A percentile compares a stretch with the other conserved stretches of the same genome.
Evolutionary conservation across 768 basidiomycete genomes (phyloP).

Genomic region (Grammothele lineata): DNA sequence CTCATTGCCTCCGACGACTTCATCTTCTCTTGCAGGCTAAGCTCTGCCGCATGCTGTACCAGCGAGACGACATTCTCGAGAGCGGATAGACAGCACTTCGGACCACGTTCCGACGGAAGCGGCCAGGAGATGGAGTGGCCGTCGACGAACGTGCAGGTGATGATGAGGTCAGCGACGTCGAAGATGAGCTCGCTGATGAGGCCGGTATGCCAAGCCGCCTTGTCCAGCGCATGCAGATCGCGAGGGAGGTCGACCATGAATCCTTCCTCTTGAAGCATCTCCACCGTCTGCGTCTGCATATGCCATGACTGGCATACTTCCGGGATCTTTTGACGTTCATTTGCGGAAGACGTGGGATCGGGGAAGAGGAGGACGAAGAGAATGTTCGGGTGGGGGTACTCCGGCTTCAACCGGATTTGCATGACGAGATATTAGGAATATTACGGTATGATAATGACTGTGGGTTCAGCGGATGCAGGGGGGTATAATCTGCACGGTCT

Average conservation of each 20-base stretch:
- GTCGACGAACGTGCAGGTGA: slow-evolving; percentile 56
- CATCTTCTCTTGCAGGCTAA: background rate
- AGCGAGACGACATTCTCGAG: slow-evolving; percentile 50
- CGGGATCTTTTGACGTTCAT: no score
- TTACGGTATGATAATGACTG: slow-evolving; percentile 8
- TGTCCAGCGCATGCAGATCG: slow-evolving; percentile 55
- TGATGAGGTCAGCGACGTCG: slow-evolving; percentile 44
- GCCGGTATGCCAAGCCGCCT: slow-evolving; percentile 50
- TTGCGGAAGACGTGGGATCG: slow-evolving; percentile 24
- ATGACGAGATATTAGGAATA: slow-evolving; percentile 30
- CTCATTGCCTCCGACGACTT: background rate
- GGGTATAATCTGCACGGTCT: slow-evolving; percentile 10
- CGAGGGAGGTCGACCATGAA: slow-evolving; percentile 42
- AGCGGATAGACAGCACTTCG: slow-evolving; percentile 35
- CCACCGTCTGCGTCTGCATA: slow-evolving; percentile 3
- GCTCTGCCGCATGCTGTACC: slow-evolving; percentile 41
- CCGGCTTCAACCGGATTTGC: slow-evolving; percentile 52
- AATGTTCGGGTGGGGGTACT: slow-evolving; percentile 45
- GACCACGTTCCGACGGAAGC: slow-evolving; percentile 23
- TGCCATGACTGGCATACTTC: slow-evolving; percentile 3
- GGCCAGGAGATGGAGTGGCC: slow-evolving; percentile 48
- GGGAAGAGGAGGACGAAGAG: slow-evolving; percentile 54
- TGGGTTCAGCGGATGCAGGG: background rate
- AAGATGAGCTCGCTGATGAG: slow-evolving; percentile 59
- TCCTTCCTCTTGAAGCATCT: slow-evolving; percentile 40